Evolutionary conservation across 495 filamentous ascomycete genomes (phyloP), one percentile per base, ranked within the genome.

Genomic region (Aspergillus panamensis): DNA sequence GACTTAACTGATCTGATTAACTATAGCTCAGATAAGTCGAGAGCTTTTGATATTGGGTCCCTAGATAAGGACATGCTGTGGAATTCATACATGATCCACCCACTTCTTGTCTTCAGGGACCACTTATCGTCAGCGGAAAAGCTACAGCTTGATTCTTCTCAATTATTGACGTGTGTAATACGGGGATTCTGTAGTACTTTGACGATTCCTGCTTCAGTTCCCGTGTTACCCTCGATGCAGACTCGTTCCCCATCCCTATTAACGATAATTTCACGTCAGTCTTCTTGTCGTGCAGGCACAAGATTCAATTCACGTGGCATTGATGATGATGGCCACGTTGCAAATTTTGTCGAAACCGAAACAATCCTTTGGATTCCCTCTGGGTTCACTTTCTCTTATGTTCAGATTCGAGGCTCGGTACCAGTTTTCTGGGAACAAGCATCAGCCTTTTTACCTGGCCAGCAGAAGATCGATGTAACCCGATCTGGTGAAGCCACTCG

Each of bases 11-110:
- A 88, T 57, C 25, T 67, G 70, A 25, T 64, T 21, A 20, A 29
- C 25, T 25, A 25, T 55, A 81, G 77, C 37, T 69, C 70, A 6
- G 76, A 76, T 30, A 75, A 78, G 62, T 73, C 72, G 21, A 66
- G 83, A 17, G 78, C 83, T 16, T 91, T 94, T 60, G 88, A 91
- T 63, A 86, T 92, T 54, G 88, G 90, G 55, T 87, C 85, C 51
- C 83, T 96, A 31, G 90, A 98, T 70, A 86, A 89, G 57, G 87
- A 88, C 7, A 96, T 96, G 73, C 73, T 98, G 29, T 98, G 94
- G 94, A 98, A 98, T 62, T 91, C 89, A 9, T 96, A 94, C 73
- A 97, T 98, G 92, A 96, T 98, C 58, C 82, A 87, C 54, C 92
- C 95, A 8, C 80, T 98, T 52, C 85, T 97, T 40, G 79, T 87